Conservation (phyloP, 495 filamentous ascomycete species). For the Venustampulla echinocandica region DNA sequence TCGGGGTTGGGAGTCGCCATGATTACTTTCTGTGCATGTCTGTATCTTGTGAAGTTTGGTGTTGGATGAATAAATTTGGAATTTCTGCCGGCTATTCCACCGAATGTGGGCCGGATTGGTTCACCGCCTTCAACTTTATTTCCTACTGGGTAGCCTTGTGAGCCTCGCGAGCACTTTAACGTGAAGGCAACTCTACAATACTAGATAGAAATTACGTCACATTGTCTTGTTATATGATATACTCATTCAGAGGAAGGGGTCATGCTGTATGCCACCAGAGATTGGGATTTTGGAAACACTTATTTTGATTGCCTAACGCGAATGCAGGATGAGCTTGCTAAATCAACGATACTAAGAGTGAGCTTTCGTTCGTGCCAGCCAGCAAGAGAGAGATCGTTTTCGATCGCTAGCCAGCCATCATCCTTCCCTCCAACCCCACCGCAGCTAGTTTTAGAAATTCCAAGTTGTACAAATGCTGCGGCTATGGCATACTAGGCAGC, state of each 20-base stretch:
- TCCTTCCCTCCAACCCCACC: background rate
- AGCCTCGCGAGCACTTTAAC: background rate
- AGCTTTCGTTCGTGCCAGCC: conserved; percentile 16
- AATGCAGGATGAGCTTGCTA: conserved; percentile 9
- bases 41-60: background rate
- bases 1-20: conserved; percentile 30
- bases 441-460: conserved; percentile 16
- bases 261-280: no score
- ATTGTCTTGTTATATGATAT: no score
- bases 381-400: conserved; percentile 13
- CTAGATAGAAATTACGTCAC: no score
- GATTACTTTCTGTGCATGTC: background rate
- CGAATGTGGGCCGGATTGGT: background rate
- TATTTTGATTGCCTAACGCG: conserved; percentile 21
- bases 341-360: conserved; percentile 15
- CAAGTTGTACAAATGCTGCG: conserved; percentile 21
- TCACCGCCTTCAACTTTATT: conserved; percentile 5
- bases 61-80: background rate
- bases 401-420: no score
- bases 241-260: no score
- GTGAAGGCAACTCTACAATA: no score
- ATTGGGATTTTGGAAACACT: no score
- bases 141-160: background rate
- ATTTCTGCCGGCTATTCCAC: background rate
- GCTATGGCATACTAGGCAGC: conserved; percentile 9